These are phyloP conservation scores for Hemerocallis citrina DNA, from an alignment of 106 monocot species.

Conservation along the genomic window DNA sequence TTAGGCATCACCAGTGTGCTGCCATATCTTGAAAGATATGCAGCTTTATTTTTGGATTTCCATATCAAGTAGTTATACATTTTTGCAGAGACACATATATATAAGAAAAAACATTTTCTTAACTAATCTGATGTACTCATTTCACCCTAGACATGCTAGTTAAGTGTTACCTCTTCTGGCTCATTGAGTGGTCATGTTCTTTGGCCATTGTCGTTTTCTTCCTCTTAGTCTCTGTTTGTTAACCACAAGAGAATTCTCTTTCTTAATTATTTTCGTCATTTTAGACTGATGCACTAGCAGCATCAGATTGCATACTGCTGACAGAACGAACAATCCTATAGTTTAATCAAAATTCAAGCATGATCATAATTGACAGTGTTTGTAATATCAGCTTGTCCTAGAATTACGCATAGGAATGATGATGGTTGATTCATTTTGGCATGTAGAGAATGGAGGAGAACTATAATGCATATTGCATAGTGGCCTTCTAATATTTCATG, in stretches of 20 bases:
- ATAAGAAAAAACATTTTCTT: neutral
- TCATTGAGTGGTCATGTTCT: neutral
- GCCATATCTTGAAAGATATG: neutral
- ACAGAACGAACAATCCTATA: neutral
- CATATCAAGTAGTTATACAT: neutral
- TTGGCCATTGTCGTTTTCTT: neutral
- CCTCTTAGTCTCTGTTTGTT: neutral
- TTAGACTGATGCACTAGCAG: neutral
- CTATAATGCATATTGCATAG: too few species aligned
- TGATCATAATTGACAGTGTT: too few species aligned
- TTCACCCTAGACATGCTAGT: neutral
- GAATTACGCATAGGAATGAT: too few species aligned
- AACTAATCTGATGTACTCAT: neutral
- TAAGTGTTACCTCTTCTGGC: neutral
- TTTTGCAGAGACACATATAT: neutral
- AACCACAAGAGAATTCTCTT: neutral
- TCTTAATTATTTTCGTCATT: neutral
- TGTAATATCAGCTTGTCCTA: too few species aligned
- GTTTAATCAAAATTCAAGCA: neutral
- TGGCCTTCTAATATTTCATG: too few species aligned
- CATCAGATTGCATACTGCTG: neutral
- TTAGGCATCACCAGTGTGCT: too few species aligned
- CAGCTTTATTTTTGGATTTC: neutral
- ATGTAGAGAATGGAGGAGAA: too few species aligned
- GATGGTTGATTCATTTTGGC: too few species aligned